These are phyloP conservation scores for Dipteronia dyeriana DNA, from an alignment of 345 rosid genomes.

Conservation along the genomic window DNA sequence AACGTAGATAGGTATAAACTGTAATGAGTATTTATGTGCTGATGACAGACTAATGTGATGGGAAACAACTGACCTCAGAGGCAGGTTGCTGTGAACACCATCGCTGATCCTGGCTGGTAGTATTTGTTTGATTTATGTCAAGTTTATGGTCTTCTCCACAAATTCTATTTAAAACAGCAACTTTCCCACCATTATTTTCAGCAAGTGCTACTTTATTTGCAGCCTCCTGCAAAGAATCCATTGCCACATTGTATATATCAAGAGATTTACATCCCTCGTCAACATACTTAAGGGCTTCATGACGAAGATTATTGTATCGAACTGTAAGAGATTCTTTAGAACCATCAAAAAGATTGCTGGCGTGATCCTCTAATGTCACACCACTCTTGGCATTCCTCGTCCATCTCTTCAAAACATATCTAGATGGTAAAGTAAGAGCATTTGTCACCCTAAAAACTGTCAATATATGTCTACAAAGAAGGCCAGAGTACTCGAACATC, in stretches of 20 bases:
- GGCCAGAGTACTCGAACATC: slow-evolving; percentile 44
- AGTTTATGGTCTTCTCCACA: not conserved
- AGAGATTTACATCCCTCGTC: slow-evolving; percentile 36
- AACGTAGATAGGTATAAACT: not conserved
- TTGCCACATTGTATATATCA: slow-evolving; percentile 35
- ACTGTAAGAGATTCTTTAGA: slow-evolving; percentile 35
- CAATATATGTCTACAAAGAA: slow-evolving; percentile 42
- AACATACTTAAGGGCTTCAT: slow-evolving; percentile 41
- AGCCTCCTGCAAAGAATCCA: slow-evolving; percentile 36
- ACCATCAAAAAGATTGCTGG: slow-evolving; percentile 19
- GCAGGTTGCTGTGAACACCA: slow-evolving; percentile 17
- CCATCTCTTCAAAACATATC: slow-evolving; percentile 40
- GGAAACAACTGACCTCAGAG: slow-evolving; percentile 23
- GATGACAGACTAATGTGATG: not conserved
- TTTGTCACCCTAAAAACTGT: slow-evolving; percentile 47
- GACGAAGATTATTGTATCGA: slow-evolving; percentile 37
- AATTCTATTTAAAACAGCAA: not conserved
- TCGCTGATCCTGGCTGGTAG: slow-evolving; percentile 9
- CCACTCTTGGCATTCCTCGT: slow-evolving; percentile 44
- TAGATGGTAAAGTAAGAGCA: slow-evolving; percentile 44
- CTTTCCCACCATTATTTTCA: slow-evolving; percentile 20
- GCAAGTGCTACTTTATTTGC: slow-evolving; percentile 32
- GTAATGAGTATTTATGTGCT: not conserved
- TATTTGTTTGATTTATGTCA: slow-evolving; percentile 13
- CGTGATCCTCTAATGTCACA: slow-evolving; percentile 26